These are phyloP conservation scores for Aegilops bicornis DNA, from an alignment of 176 grass and related monocot species.

Conservation along the genomic window DNA sequence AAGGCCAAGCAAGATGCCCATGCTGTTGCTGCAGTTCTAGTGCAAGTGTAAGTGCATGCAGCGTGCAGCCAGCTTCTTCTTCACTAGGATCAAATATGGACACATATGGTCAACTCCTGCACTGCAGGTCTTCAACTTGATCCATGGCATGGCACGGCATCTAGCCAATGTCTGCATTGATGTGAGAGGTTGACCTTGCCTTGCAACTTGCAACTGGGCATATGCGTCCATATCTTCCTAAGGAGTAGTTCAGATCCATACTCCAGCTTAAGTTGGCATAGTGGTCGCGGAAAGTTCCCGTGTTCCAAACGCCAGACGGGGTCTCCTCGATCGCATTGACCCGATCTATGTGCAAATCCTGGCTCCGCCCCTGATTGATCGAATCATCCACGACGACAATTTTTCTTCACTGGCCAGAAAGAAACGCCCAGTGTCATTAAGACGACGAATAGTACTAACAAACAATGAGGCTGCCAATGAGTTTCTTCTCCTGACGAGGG, in stretches of 20 bases:
- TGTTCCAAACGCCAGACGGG: neutral
- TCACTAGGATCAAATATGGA: neutral
- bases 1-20: neutral
- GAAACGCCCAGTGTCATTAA: neutral
- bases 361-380: neutral
- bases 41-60: neutral
- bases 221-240: neutral
- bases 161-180: neutral
- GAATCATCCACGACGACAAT: neutral
- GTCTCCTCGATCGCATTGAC: neutral
- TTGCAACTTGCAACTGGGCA: conserved; percentile 18
- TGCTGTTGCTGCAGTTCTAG: neutral
- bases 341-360: neutral
- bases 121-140: conserved; percentile 1
- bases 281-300: neutral
- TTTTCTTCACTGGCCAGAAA: neutral
- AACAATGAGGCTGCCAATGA: neutral
- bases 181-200: neutral
- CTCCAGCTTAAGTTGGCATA: neutral
- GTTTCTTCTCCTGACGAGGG: too few relatives aligned
- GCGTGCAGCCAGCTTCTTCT: neutral
- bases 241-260: neutral
- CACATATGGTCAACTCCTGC: conserved; percentile 27
- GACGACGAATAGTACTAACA: neutral
- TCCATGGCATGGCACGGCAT: neutral